Evolutionary conservation across 495 filamentous ascomycete genomes (phyloP), one percentile per base, ranked within the genome.

Genomic region (Oidiodendron maius): DNA sequence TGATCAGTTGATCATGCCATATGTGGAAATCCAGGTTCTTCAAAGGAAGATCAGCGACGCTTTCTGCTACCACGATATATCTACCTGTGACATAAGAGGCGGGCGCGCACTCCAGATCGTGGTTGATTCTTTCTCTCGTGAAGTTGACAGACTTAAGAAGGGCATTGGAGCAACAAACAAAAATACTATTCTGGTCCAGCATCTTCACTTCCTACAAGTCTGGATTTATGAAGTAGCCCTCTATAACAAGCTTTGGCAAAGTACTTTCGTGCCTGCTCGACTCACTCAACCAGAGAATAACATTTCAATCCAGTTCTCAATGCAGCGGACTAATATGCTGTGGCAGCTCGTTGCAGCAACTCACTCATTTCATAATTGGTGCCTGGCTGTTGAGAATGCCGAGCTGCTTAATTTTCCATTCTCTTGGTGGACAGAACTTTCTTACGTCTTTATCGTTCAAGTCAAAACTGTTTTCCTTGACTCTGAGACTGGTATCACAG

Each of bases 291-390:
- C 43, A 46, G 43, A 46, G 43, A 46, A 25, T 35, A 21, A 46
- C 28, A 25, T 4, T 30, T 46, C 43, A 46, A 46, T 46, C 37
- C 43, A 46, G 43, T 46, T 46, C 25, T 46, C 43, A 46, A 46
- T 46, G 25, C 43, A 46, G 43, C 43, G 43, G 43, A 46, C 43
- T 36, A 46, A 46, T 46, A 46, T 46, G 25, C 43, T 46, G 43
- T 36, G 43, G 43, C 25, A 36, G 43, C 43, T 46, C 43, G 43
- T 46, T 30, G 43, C 43, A 34, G 43, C 43, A 46, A 46, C 43
- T 46, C 26, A 35, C 43, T 46, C 43, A 46, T 46, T 46, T 46
- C 43, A 46, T 46, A 30, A 34, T 46, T 46, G 43, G 25, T 46
- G 28, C 37, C 43, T 46, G 43, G 34, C 43, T 35, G 43, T 46